phyloP scores from a whole-genome alignment of 2,329 filamentous ascomycete genomes.

The Pseudogymnoascus pannorum region DNA sequence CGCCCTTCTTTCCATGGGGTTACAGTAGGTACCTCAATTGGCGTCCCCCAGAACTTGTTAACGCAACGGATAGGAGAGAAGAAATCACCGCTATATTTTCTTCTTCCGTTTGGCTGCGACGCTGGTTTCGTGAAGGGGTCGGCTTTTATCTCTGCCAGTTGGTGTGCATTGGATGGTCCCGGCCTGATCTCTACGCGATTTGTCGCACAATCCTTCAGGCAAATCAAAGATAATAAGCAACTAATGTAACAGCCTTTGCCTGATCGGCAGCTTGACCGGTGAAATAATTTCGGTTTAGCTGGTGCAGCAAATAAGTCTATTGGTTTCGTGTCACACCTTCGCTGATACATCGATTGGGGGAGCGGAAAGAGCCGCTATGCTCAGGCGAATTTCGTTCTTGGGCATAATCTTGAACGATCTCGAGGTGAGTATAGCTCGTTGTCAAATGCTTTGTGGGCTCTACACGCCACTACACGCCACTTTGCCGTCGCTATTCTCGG shows the following conservation, averaged over 20 bases:
- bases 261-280: background rate
- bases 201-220: background rate
- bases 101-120: background rate
- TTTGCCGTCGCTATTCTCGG: background rate
- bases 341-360: background rate
- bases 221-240: background rate
- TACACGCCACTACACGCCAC: background rate
- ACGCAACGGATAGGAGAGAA: conserved; percentile 10
- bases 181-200: background rate
- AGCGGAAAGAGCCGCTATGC: background rate
- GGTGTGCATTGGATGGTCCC: background rate
- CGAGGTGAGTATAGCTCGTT: background rate
- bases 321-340: background rate
- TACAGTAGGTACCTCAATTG: conserved; percentile 26
- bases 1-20: too few relatives aligned
- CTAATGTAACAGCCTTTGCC: background rate
- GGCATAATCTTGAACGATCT: background rate
- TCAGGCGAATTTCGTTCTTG: background rate
- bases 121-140: too few relatives aligned
- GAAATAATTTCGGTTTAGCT: background rate
- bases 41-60: conserved; percentile 22
- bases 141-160: background rate
- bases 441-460: background rate
- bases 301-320: background rate
- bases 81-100: conserved; percentile 11